Conservation (phyloP, 1,139 yeast genomes). For the Hyphopichia khmerensis region DNA sequence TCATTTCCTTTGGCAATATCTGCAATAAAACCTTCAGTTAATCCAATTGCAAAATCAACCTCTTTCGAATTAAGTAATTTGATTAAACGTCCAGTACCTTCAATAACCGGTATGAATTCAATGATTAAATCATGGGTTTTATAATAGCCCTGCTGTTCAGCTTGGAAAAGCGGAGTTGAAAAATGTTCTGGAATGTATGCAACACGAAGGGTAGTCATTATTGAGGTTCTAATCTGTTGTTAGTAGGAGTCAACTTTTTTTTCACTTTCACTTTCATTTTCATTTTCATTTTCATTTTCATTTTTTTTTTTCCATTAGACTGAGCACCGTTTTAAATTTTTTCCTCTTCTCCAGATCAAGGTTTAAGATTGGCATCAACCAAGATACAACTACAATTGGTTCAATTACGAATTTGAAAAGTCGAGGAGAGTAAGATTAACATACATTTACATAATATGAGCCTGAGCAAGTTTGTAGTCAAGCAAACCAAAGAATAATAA, state of each 20-base stretch:
- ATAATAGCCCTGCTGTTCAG: constrained; percentile 59
- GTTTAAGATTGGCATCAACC: too few species aligned
- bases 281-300: background rate
- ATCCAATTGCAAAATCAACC: constrained; percentile 79
- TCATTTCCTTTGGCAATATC: constrained; percentile 72
- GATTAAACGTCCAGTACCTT: constrained; percentile 87
- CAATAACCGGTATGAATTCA: constrained; percentile 71
- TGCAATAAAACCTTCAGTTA: constrained; percentile 87
- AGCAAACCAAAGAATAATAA: background rate
- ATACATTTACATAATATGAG: too few species aligned
- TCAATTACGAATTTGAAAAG: too few species aligned
- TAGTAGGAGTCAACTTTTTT: background rate
- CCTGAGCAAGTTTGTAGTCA: background rate
- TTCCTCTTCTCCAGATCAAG: too few species aligned
- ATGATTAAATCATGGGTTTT: constrained; percentile 45
- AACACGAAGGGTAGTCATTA: constrained; percentile 36
- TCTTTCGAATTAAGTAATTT: constrained; percentile 63
- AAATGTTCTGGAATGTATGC: constrained; percentile 93
- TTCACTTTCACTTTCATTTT: too few species aligned
- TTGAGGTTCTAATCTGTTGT: background rate
- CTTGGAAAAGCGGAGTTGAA: constrained; percentile 80
- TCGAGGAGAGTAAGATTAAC: too few species aligned
- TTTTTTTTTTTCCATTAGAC: background rate
- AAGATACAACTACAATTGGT: too few species aligned
- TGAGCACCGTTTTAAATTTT: too few species aligned